Percentiles rank a stretch among this genome's conserved stretches.
Conservation (phyloP, 2,329 filamentous ascomycete genomes). For the Neofusicoccum parvum region DNA sequence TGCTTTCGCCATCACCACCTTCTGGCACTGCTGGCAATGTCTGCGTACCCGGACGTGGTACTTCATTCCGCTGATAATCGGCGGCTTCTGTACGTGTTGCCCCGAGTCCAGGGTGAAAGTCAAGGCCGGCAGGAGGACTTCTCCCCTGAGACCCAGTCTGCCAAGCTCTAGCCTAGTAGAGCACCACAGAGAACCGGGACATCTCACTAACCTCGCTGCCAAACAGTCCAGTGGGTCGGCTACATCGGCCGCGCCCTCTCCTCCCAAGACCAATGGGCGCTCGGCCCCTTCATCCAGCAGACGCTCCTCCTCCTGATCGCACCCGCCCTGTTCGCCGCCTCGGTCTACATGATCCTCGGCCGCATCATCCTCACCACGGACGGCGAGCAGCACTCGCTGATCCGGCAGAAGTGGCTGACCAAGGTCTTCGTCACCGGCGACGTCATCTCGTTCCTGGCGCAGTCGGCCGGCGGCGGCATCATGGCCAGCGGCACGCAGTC, state of each 20-base stretch:
- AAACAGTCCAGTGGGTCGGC: slow-evolving; percentile 53
- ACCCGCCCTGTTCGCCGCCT: slow-evolving; percentile 50
- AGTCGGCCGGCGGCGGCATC: slow-evolving; percentile 27
- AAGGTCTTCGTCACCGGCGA: slow-evolving; percentile 48
- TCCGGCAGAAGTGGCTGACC: slow-evolving; percentile 41
- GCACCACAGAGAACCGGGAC: not conserved
- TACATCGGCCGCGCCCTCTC: slow-evolving; percentile 52
- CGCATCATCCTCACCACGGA: slow-evolving; percentile 41
- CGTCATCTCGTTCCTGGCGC: slow-evolving; percentile 45
- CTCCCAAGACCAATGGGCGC: slow-evolving; percentile 33
- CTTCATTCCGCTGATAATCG: slow-evolving; percentile 1
- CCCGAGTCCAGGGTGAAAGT: not conserved
- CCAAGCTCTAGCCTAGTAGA: too few species aligned
- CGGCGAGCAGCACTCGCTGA: slow-evolving; percentile 39
- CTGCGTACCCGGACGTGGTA: slow-evolving; percentile 8
- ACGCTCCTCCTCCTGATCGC: slow-evolving; percentile 48
- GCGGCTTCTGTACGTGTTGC: not conserved
- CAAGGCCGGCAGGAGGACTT: too few species aligned
- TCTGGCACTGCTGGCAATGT: slow-evolving; percentile 8
- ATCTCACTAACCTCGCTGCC: slow-evolving; percentile 1
- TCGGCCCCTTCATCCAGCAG: slow-evolving; percentile 47
- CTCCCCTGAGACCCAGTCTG: too few species aligned
- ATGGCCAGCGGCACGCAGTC: not conserved
- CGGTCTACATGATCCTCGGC: slow-evolving; percentile 48
- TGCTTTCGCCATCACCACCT: not conserved